Evolutionary conservation across 805 yeast species (phyloP).

Genomic region (Vanderwaltozyma tropicalis): DNA sequence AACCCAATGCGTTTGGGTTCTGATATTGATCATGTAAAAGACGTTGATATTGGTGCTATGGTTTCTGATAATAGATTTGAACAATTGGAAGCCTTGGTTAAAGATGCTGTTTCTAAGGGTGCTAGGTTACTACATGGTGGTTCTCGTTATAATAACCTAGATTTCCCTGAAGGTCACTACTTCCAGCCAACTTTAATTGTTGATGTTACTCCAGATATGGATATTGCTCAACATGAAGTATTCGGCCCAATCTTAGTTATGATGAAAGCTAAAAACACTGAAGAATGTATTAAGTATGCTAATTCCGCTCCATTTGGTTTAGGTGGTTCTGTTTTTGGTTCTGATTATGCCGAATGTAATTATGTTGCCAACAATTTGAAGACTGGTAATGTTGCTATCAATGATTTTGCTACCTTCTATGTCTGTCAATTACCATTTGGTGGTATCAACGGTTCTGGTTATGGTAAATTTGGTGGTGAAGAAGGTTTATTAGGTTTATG

Average conservation of each 20-base stretch:
- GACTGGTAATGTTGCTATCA: conserved; percentile 90
- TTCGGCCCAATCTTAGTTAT: conserved; percentile 87
- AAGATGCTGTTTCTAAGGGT: conserved; percentile 70
- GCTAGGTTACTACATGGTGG: conserved; percentile 81
- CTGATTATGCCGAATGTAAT: conserved; percentile 45
- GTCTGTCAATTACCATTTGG: conserved; percentile 97
- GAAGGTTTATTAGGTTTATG: conserved; percentile 92
- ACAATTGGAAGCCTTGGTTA: conserved; percentile 52
- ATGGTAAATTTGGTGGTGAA: conserved; percentile 96
- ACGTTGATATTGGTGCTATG: conserved; percentile 94
- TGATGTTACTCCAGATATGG: conserved; percentile 70
- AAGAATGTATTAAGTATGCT: conserved; percentile 66
- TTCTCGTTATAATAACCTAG: conserved; percentile 68
- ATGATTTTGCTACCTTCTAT: conserved; percentile 94
- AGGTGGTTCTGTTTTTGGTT: conserved; percentile 86
- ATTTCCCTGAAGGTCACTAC: conserved; percentile 91
- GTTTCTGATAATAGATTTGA: conserved; percentile 69
- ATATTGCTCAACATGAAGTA: conserved; percentile 78
- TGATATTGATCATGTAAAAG: conserved; percentile 82
- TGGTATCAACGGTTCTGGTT: conserved; percentile 86
- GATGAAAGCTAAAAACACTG: conserved; percentile 56
- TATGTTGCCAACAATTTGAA: conserved; percentile 52
- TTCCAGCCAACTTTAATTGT: conserved; percentile 82
- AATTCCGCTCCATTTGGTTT: conserved; percentile 82
- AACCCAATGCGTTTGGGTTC: conserved; percentile 64